These are phyloP conservation scores for Kurtzmaniella quercitrusa DNA, from an alignment of 1,139 yeast species.

Conservation along the genomic window DNA sequence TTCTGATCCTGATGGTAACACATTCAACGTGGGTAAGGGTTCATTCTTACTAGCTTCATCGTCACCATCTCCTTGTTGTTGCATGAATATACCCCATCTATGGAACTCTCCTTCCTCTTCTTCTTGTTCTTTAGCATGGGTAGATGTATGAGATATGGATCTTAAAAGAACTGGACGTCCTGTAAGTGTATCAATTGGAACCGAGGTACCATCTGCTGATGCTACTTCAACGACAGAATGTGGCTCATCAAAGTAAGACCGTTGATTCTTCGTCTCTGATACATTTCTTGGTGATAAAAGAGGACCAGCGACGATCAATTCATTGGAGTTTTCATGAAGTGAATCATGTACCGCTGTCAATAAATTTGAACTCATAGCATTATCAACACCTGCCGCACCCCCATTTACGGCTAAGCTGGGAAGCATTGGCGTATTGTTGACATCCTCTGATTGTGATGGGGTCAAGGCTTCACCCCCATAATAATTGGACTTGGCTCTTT, in stretches of 20 bases:
- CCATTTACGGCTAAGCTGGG: constrained; percentile 9
- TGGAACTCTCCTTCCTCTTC: constrained; percentile 91
- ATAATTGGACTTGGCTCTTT: constrained; percentile 23
- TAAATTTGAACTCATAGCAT: not conserved
- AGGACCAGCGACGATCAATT: constrained; percentile 51
- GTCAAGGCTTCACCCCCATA: constrained; percentile 4
- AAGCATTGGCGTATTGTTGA: not conserved
- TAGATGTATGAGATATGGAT: constrained; percentile 60
- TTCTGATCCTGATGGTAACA: constrained; percentile 71
- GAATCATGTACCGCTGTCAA: constrained; percentile 16
- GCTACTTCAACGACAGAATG: constrained; percentile 67
- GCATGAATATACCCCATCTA: constrained; percentile 73
- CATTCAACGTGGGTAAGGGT: constrained; percentile 30
- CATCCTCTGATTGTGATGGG: constrained; percentile 4
- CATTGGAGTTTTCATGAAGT: constrained; percentile 48
- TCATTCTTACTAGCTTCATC: constrained; percentile 11
- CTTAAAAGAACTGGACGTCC: constrained; percentile 69
- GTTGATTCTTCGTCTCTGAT: constrained; percentile 16
- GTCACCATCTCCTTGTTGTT: constrained; percentile 38
- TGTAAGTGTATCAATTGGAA: constrained; percentile 62
- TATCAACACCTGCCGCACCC: constrained; percentile 6
- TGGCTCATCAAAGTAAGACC: constrained; percentile 40
- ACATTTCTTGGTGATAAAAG: constrained; percentile 44
- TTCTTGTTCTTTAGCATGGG: constrained; percentile 71
- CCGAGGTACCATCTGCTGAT: constrained; percentile 47